phyloP scores from a whole-genome alignment of 1,284 basidiomycete species.

The Ustilago shanxiensis region DNA sequence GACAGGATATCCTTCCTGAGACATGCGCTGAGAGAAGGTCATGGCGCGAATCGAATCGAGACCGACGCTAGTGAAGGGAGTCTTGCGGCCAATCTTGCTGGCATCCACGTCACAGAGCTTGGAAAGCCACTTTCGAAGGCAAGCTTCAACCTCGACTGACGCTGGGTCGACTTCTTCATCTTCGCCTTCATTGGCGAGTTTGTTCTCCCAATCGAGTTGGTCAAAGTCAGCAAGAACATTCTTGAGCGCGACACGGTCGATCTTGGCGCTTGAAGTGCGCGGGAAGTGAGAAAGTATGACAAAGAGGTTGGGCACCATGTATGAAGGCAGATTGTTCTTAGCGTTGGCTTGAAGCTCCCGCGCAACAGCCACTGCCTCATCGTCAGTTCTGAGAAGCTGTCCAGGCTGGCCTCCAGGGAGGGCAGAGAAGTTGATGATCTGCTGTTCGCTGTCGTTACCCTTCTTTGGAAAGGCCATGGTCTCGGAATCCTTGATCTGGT shows the following conservation, averaged over 20 bases:
- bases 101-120: slow-evolving; percentile 57
- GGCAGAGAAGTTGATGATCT: slow-evolving; percentile 70
- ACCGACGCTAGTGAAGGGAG: slow-evolving; percentile 64
- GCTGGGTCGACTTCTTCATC: slow-evolving; percentile 25
- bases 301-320: slow-evolving; percentile 69
- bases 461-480: slow-evolving; percentile 64
- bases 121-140: slow-evolving; percentile 48
- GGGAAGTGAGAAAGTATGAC: slow-evolving; percentile 69
- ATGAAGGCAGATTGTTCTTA: slow-evolving; percentile 59
- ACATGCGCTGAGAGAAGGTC: slow-evolving; percentile 59
- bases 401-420: slow-evolving; percentile 37
- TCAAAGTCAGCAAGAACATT: slow-evolving; percentile 61
- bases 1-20: slow-evolving; percentile 51
- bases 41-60: slow-evolving; percentile 69
- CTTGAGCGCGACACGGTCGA: slow-evolving; percentile 69
- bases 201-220: slow-evolving; percentile 63
- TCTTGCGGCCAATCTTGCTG: slow-evolving; percentile 55
- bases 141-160: slow-evolving; percentile 37
- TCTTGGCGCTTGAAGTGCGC: slow-evolving; percentile 70
- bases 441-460: slow-evolving; percentile 48
- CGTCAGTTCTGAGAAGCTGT: slow-evolving; percentile 54
- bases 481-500: slow-evolving; percentile 63
- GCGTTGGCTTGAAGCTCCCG: slow-evolving; percentile 53
- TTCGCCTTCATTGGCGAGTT: slow-evolving; percentile 43
- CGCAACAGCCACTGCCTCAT: slow-evolving; percentile 54